phyloP scores from a whole-genome alignment of 495 filamentous ascomycete genomes.

The Daldinia decipiens region DNA sequence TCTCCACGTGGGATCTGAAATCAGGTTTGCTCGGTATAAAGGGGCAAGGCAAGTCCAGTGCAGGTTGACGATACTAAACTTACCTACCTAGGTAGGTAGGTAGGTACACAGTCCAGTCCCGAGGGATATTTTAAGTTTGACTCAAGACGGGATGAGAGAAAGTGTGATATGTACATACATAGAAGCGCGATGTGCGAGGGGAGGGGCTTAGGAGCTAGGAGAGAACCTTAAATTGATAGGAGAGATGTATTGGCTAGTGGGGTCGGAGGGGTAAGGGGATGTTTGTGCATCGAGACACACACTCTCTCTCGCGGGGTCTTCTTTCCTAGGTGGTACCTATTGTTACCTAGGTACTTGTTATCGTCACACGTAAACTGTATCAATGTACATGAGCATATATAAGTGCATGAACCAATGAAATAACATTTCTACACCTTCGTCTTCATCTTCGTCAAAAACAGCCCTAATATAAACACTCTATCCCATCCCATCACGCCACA shows the following conservation, averaged over 20 bases:
- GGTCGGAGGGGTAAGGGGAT: slow-evolving; percentile 38
- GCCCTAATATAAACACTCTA: not conserved
- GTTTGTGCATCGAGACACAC: slow-evolving; percentile 5
- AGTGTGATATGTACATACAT: slow-evolving; percentile 24
- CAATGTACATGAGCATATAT: too few species aligned
- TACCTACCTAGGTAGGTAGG: too few species aligned
- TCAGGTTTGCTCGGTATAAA: slow-evolving; percentile 22
- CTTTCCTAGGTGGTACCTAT: not conserved
- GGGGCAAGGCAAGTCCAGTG: not conserved
- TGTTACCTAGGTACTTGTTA: too few species aligned
- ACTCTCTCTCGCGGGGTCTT: slow-evolving; percentile 21
- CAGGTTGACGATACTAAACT: slow-evolving; percentile 2
- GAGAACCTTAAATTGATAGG: slow-evolving; percentile 20
- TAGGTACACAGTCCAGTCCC: slow-evolving; percentile 1
- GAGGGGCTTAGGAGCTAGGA: slow-evolving; percentile 26
- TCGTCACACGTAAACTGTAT: too few species aligned
- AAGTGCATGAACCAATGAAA: too few species aligned
- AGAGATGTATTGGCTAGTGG: slow-evolving; percentile 21
- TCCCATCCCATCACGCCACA: not conserved
- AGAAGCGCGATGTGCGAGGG: slow-evolving; percentile 3
- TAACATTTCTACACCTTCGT: too few species aligned
- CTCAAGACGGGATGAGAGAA: slow-evolving; percentile 27
- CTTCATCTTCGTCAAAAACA: too few species aligned
- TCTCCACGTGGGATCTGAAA: slow-evolving; percentile 47
- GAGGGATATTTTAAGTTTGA: slow-evolving; percentile 37